phyloP scores from a whole-genome alignment of 2,329 filamentous ascomycete genomes.

The Huntiella omanensis region DNA sequence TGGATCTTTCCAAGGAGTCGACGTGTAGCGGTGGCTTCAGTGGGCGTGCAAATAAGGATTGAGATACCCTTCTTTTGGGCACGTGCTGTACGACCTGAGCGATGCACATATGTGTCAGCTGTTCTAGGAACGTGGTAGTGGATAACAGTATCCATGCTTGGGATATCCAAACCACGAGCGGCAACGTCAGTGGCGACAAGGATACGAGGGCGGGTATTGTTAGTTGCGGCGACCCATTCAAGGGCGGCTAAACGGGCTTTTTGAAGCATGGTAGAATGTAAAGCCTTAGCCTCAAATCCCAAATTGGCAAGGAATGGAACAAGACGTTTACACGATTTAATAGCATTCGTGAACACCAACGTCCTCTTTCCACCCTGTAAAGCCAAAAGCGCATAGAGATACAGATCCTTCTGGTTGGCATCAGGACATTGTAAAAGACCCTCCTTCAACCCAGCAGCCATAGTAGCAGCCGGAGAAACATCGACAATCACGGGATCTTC shows the following conservation, averaged over 20 bases:
- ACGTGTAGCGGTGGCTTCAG: constrained; percentile 72
- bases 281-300: constrained; percentile 51
- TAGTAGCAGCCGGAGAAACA: constrained; percentile 71
- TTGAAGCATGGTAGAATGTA: constrained; percentile 91
- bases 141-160: constrained; percentile 69
- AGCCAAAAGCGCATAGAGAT: constrained; percentile 72
- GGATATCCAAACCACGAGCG: constrained; percentile 83
- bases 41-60: constrained; percentile 74
- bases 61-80: constrained; percentile 60
- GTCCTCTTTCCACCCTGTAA: constrained; percentile 66
- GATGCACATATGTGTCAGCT: constrained; percentile 87
- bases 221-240: constrained; percentile 61
- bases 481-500: constrained; percentile 80
- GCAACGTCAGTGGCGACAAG: constrained; percentile 88
- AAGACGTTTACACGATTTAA: constrained; percentile 74
- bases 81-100: constrained; percentile 83
- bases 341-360: constrained; percentile 89
- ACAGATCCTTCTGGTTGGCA: constrained; percentile 92
- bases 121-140: constrained; percentile 90
- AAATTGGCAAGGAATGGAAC: constrained; percentile 71
- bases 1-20: constrained; percentile 80
- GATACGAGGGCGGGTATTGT: constrained; percentile 41
- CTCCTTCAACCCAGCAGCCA: constrained; percentile 73
- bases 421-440: constrained; percentile 70
- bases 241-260: constrained; percentile 87